Evolutionary conservation across 768 basidiomycete genomes (phyloP), one percentile per base, ranked within the genome.

Genomic region (Hemileccinum impolitum): DNA sequence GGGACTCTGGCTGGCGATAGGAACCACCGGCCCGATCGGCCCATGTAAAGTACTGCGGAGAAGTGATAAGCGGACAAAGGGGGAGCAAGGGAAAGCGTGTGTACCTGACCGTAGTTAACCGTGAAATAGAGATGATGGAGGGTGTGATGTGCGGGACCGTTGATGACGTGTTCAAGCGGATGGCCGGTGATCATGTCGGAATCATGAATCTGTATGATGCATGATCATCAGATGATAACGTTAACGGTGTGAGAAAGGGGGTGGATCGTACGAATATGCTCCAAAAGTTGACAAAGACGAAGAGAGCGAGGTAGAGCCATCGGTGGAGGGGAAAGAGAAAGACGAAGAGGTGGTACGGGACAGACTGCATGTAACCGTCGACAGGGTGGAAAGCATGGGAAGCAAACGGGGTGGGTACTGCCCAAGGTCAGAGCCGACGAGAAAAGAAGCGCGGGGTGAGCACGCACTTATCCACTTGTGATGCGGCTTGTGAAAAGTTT

Each of bases 71-170:
- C 51, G 44, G 30, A 41, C 7, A 47, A 10, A 43, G 38, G 21
- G 35, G 43, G 48, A 39, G 21, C 53, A 61, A 35, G 75, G 51
- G 80, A 79, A 71, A 86, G 87, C 59, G 68, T 73, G 57, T 73
- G 57, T 65, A 85, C 84, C 75, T 93, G 91, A 19, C 93, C 94
- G 68, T 93, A 95, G 74, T 98, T 98, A 57, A 89, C 87, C 37
- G 88, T 96, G 73, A 97, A 98, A 74, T 94, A 95, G 18, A 99
- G 72, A 63, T 98, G 96, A 66, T 97, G 95, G 37, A 97, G 75
- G 0, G 94, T 98, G 67, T 99, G 96, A 60, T 99, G 96, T 2
- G 94, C 92, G 3, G 96, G 95, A n/a, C 93, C 94, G 70, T 98
- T 99, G 71, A 99, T 94, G 64, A 89, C 70, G 51, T 77, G 84